phyloP scores from a whole-genome alignment of 1,139 yeast species.

The Kodamaea plutei region DNA sequence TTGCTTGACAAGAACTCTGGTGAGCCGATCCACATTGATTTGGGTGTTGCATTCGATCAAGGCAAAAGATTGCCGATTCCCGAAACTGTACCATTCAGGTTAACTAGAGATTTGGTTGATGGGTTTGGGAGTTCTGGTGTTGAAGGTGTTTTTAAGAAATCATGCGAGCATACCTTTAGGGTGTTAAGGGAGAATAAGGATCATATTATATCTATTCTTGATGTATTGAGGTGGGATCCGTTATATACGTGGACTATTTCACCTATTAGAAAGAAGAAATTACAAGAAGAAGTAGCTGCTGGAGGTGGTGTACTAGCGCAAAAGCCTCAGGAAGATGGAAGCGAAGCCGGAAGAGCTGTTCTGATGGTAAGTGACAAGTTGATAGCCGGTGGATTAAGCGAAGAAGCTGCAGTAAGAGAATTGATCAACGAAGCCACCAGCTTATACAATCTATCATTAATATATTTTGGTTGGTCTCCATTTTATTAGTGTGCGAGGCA shows the following conservation, averaged over 20 bases:
- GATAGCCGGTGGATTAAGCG: constrained; percentile 61
- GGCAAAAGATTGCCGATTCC: constrained; percentile 84
- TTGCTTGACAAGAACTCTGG: constrained; percentile 75
- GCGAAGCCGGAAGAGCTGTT: constrained; percentile 80
- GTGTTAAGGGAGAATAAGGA: constrained; percentile 64
- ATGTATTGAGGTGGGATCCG: constrained; percentile 89
- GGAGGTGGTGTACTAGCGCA: constrained; percentile 15
- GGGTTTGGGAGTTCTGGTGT: constrained; percentile 87
- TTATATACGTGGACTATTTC: constrained; percentile 86
- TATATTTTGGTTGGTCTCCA: constrained; percentile 83
- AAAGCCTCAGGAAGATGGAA: constrained; percentile 48
- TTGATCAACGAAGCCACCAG: constrained; percentile 74
- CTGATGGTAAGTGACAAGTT: constrained; percentile 69
- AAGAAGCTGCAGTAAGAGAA: constrained; percentile 81
- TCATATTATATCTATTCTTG: constrained; percentile 75
- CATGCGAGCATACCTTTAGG: constrained; percentile 70
- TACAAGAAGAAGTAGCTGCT: constrained; percentile 43
- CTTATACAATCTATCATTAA: constrained; percentile 61
- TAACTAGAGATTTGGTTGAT: constrained; percentile 87
- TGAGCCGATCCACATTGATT: constrained; percentile 91
- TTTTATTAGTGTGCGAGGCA: constrained; percentile 28
- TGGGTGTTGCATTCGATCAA: constrained; percentile 95
- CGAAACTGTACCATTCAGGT: constrained; percentile 87
- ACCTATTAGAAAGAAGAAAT: constrained; percentile 55
- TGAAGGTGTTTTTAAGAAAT: constrained; percentile 67